Base-by-base conservation (phyloP, 148 eudicot species). In the Dianthus caryophyllus region DNA sequence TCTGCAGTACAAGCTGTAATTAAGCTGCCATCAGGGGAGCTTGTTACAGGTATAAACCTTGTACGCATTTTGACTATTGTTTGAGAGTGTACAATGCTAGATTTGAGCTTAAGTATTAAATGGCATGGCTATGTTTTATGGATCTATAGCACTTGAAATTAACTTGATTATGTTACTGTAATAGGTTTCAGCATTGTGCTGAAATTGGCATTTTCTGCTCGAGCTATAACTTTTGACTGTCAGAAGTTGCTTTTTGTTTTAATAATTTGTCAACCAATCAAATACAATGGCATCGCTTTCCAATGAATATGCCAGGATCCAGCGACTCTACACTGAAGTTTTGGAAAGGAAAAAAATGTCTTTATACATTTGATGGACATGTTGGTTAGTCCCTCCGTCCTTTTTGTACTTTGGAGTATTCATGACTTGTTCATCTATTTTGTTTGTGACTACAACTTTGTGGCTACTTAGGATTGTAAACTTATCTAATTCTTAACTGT, bases 311-410 rank as follows among this genome's bases (percentile, higher is more conserved):
- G 15, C 63, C 79, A 94, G 97, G 99, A 70, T 94, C 99, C 51
- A 94, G 92, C 80, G 97, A 94, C 81, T 77, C 84, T 58, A 90
- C 96, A 27, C 60, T 88, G 69, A 94, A 94, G 84, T 85, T 94
- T 60, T 94, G 99, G 99, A 86, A 79, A 71, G 99, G 90, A 65
- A 86, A 76, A 78, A 70, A 83, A 30, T 94, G 96, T 64, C 51
- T 80, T 61, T 96, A 84, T 50, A 84, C 97, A 18, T 88, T 84
- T 69, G 70, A 58, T 57, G 97, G 97, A 33, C 97, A 90, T 71
- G 74, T 83, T 79, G 97, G 96, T 94, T 47, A 11, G 74, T 66
- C 31, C 69, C 24, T 24, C 30, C 16, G 44, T 57, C 18, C 8
- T 57, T 13, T 51, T 36, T 10, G 30, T 41, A 1, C 21, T 57